Evolutionary conservation across 257 asterid genomes (phyloP).

Genomic region (Solanum neorickii): DNA sequence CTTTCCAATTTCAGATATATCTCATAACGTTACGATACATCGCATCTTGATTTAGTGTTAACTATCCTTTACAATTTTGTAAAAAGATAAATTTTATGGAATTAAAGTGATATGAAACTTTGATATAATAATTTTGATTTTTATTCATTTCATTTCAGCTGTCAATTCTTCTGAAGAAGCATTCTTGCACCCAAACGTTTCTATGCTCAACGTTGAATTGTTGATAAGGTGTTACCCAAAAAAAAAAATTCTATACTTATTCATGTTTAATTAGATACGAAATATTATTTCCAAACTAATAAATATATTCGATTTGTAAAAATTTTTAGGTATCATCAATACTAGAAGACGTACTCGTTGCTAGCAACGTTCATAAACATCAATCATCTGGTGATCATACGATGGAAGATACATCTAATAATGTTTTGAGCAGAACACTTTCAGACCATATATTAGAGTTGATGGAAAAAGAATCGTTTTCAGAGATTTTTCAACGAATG

Average conservation of each 20-base stretch:
- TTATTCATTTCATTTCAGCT: background rate
- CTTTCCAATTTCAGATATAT: no score
- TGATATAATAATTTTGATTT: background rate
- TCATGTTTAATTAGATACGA: background rate
- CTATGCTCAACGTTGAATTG: background rate
- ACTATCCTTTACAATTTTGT: background rate
- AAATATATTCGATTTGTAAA: no score
- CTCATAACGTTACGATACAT: no score
- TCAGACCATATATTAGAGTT: background rate
- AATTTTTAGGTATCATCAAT: background rate
- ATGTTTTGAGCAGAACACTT: background rate
- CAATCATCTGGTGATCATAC: background rate
- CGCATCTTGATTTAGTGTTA: background rate
- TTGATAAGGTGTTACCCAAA: conserved; percentile 11
- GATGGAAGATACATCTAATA: background rate
- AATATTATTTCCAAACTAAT: background rate
- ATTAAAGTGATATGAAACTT: background rate
- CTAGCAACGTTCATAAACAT: background rate
- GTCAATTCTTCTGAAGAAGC: conserved; percentile 5
- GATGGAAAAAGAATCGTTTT: background rate
- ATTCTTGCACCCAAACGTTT: background rate
- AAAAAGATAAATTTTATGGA: background rate
- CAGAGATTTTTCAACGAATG: background rate
- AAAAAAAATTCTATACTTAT: background rate
- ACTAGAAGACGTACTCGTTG: background rate